These are phyloP conservation scores for Pichia sp. DNA, from an alignment of 1,139 yeast genomes.

Conservation along the genomic window DNA sequence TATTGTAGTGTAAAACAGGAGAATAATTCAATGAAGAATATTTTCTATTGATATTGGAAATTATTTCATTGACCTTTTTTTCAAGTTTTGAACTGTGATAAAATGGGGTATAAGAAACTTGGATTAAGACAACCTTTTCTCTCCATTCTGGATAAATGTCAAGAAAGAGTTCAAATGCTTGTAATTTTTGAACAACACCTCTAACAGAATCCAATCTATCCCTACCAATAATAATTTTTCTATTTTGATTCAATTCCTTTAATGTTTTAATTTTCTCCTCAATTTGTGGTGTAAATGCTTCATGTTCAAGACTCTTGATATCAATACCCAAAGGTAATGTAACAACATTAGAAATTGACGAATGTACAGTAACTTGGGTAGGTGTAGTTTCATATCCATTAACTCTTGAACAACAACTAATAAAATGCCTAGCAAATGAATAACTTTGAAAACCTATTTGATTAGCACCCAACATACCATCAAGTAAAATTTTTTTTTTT, in stretches of 20 bases:
- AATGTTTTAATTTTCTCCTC: slow-evolving; percentile 46
- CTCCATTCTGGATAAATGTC: slow-evolving; percentile 91
- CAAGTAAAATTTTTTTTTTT: slow-evolving; percentile 72
- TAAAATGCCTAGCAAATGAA: slow-evolving; percentile 83
- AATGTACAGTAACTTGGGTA: slow-evolving; percentile 66
- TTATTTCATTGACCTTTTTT: slow-evolving; percentile 68
- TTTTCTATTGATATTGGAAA: slow-evolving; percentile 71
- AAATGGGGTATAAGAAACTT: slow-evolving; percentile 79
- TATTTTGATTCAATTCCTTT: slow-evolving; percentile 61
- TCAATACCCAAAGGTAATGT: slow-evolving; percentile 87
- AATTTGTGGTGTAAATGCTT: slow-evolving; percentile 37
- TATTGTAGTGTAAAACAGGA: slow-evolving; percentile 88
- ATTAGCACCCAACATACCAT: slow-evolving; percentile 89
- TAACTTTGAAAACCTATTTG: slow-evolving; percentile 80
- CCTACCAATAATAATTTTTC: slow-evolving; percentile 76
- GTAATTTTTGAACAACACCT: slow-evolving; percentile 76
- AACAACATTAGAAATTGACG: slow-evolving; percentile 65
- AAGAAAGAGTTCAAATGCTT: slow-evolving; percentile 76
- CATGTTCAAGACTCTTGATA: slow-evolving; percentile 54
- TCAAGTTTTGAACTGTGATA: slow-evolving; percentile 57
- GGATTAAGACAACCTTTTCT: slow-evolving; percentile 80
- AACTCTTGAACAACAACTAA: slow-evolving; percentile 80
- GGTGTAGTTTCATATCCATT: slow-evolving; percentile 63
- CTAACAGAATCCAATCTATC: slow-evolving; percentile 75
- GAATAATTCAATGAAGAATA: slow-evolving; percentile 75